Conservation (phyloP, 129 eudicot genomes). For the Flaveria brownii region DNA sequence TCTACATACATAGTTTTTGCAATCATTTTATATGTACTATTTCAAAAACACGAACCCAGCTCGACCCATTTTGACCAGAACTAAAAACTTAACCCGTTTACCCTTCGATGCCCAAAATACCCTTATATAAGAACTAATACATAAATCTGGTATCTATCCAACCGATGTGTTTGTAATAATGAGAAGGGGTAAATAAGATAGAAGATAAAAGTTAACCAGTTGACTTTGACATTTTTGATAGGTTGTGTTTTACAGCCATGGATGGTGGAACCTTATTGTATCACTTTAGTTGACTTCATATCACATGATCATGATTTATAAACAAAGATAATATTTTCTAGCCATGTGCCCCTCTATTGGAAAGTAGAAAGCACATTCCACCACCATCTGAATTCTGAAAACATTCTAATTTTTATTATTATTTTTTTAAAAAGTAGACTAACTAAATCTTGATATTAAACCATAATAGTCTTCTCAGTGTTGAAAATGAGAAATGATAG, state of each 20-base stretch:
- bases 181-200: conserved; percentile 8
- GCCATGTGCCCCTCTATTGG: conserved; percentile 31
- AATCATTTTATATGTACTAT: neutral
- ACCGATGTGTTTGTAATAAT: conserved; percentile 13
- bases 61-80: neutral
- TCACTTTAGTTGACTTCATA: conserved; percentile 22
- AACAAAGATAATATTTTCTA: conserved; percentile 28
- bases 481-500: neutral
- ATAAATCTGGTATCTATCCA: neutral
- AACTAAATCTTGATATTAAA: neutral
- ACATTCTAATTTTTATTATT: neutral
- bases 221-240: neutral
- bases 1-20: neutral
- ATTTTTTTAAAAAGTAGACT: neutral
- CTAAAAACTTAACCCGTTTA: neutral
- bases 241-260: conserved; percentile 13
- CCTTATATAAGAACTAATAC: neutral
- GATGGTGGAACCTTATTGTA: conserved; percentile 17
- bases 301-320: conserved; percentile 25
- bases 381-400: conserved; percentile 17
- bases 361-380: conserved; percentile 27
- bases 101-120: conserved; percentile 10
- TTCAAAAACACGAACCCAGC: neutral
- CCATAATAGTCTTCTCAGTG: neutral
- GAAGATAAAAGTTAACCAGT: conserved; percentile 1